Evolutionary conservation across 108 stramenopile species (phyloP), one percentile per base, ranked within the genome.

Genomic region (Nitzschia inconspicua): DNA sequence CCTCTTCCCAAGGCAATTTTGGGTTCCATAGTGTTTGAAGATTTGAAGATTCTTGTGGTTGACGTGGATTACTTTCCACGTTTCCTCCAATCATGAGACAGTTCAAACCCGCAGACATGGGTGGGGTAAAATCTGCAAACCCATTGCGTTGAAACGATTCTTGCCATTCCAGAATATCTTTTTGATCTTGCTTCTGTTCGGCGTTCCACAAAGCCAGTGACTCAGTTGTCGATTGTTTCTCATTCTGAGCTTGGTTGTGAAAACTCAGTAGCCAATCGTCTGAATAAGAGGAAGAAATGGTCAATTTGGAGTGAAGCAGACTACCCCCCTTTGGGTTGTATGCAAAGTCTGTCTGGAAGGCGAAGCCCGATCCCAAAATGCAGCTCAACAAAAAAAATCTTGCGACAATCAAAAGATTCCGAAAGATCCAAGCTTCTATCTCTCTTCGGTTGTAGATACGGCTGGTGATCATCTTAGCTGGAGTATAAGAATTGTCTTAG

Each of bases 1-100:
- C 64, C 4, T 65, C 44, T 42, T 65, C 64, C 64, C 64, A 65
- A 5, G 64, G 64, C 37, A 65, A 53, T 28, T 65, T 65, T n/a
- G 8, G 47, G 20, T 26, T 48, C 47, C 10, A 14, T 8, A 11
- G 20, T 8, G 8, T 26, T 26, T 14, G 47, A 8, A 8, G 20
- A 11, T 25, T n/a, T n/a, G n/a, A n/a, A n/a, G n/a, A n/a, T n/a
- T n/a, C n/a, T n/a, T n/a, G n/a, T n/a, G n/a, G n/a, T 24, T 28
- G 22, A n/a, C 43, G 39, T 3, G 27, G 27, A 16, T 56, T 32
- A 14, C 25, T 29, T 9, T 5, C 51, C 16, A 14, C 46, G 13
- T 44, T 20, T 53, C 9, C 53, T 30, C 64, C 64, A 19, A 65
- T 40, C 64, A 65, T 56, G 19, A 65, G 34, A 42, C 64, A 65